Base-by-base conservation (phyloP, 139 green algal genomes). In the Coccomyxa sp. region DNA sequence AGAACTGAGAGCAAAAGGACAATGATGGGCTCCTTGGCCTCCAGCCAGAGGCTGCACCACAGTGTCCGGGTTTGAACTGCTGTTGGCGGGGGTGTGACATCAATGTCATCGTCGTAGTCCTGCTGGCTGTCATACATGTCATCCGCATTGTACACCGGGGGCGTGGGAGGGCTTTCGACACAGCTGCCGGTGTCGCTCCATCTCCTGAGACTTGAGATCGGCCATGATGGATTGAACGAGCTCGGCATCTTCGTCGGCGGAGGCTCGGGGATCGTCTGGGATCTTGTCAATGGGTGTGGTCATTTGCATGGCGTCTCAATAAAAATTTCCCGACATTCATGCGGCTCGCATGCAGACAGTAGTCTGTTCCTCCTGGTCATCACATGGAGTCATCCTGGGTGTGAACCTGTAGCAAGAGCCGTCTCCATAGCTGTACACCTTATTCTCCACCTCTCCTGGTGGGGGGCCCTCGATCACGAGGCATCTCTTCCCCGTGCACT, bases 211-310 rank as follows among this genome's bases (percentile, higher is more conserved):
- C 44, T 58, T 58, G 44, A 58, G 44, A 58, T 58, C 44, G 44
- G 44, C 44, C 44, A 58, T 58, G 44, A 58, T 58, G 44, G 44
- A 58, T 58, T 58, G 44, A 10, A 58, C 44, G 44, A 58, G 44
- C 44, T 58, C 44, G 44, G 44, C 44, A 58, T 58, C 44, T 58
- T 58, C 44, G 44, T 58, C 44, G 44, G 44, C 44, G 44, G 44
- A 58, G 44, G 44, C 44, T 58, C 44, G 44, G 12, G 44, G 44
- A 58, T 58, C 44, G 44, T 58, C 44, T 58, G 44, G 44, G 44
- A 58, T 58, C 44, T 58, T 58, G 44, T 58, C 44, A 58, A 58
- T 58, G 44, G 44, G 44, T 58, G 44, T 58, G 44, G 44, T 58
- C 44, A 58, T 58, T 58, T 58, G 44, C 44, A 58, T 58, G 10